A percentile compares a stretch with the other conserved stretches of the same genome.
These are phyloP conservation scores for Chalciporus pseudorubinellus DNA, from an alignment of 768 basidiomycete species.

Conservation along the genomic window DNA sequence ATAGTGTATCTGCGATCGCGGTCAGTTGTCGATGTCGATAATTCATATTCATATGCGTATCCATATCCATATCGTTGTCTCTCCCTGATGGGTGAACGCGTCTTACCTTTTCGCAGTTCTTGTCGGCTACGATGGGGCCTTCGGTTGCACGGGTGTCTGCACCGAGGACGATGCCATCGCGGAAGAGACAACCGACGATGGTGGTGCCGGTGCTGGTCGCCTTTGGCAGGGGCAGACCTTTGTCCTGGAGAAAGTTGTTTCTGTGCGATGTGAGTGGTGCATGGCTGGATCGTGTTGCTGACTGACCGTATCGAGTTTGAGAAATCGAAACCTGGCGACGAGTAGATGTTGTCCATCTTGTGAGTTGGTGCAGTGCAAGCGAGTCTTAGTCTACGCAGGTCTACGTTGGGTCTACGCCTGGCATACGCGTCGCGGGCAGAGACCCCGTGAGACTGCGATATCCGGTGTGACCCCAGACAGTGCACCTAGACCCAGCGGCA, in stretches of 20 bases:
- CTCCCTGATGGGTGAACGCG: not conserved
- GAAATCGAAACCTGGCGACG: constrained; percentile 69
- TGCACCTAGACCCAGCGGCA: not conserved
- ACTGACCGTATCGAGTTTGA: constrained; percentile 68
- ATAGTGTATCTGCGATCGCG: constrained; percentile 81
- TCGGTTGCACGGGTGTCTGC: constrained; percentile 97
- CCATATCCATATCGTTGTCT: not conserved
- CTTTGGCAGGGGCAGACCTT: constrained; percentile 73
- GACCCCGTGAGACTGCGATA: no score
- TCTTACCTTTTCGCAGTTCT: constrained; percentile 98
- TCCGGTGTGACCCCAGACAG: not conserved
- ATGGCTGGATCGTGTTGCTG: not conserved
- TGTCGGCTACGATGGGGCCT: constrained; percentile 93
- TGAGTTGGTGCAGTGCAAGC: no score
- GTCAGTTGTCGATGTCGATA: not conserved
- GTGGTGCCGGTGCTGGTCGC: constrained; percentile 95
- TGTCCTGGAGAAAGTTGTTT: constrained; percentile 68
- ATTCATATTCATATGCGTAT: no score
- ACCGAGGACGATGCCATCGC: constrained; percentile 89
- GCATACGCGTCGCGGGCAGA: constrained; percentile 30
- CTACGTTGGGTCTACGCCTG: no score
- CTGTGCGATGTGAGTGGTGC: constrained; percentile 34
- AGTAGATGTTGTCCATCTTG: constrained; percentile 48
- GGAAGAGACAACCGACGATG: constrained; percentile 94
- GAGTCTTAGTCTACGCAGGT: no score